Conservation (phyloP, 75 land plant species). For the Cryptomeria japonica region DNA sequence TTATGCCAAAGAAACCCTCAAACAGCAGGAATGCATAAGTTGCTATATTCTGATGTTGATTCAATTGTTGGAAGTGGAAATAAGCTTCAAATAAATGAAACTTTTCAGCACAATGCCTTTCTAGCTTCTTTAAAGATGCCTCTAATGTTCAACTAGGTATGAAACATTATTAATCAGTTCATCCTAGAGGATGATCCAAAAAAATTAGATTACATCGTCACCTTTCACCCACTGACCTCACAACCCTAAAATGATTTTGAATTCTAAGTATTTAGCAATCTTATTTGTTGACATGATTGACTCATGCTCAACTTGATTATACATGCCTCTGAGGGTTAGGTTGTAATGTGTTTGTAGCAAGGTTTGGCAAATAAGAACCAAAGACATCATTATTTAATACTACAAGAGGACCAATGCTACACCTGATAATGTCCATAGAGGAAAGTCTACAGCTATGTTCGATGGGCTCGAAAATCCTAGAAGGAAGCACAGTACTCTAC, state of each 20-base stretch:
- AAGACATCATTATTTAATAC: background rate
- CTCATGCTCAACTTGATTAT: background rate
- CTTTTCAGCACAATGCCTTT: background rate
- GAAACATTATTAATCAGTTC: background rate
- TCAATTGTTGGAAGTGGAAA: background rate
- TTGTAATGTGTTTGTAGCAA: background rate
- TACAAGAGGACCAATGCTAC: background rate
- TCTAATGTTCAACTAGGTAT: background rate
- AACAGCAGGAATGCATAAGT: background rate
- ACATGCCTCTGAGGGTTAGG: background rate
- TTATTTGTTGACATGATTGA: no score
- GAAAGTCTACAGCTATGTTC: background rate
- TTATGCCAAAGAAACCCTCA: background rate
- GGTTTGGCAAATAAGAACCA: background rate
- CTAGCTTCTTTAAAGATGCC: background rate
- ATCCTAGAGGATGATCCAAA: background rate
- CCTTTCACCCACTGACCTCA: background rate
- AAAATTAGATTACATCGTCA: no score
- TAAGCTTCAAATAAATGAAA: background rate
- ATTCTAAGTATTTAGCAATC: background rate
- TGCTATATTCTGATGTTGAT: background rate
- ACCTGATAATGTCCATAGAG: background rate
- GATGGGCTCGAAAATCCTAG: background rate
- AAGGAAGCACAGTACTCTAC: background rate
- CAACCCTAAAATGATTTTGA: background rate